These are phyloP conservation scores for Diaporthe capsici DNA, from an alignment of 2,329 filamentous ascomycete species.

Conservation along the genomic window DNA sequence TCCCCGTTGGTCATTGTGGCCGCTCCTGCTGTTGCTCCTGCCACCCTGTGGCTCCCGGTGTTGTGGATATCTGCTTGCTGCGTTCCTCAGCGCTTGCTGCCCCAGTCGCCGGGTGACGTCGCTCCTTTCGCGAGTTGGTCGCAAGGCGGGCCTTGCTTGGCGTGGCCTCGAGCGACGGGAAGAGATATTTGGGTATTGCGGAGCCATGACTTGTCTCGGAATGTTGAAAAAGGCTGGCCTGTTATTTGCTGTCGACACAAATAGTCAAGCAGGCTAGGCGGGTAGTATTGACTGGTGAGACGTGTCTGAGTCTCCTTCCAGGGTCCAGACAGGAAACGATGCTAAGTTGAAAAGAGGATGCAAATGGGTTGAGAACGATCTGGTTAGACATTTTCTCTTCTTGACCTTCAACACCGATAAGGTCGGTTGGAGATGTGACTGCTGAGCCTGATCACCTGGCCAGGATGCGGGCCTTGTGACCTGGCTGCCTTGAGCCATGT, in stretches of 20 bases:
- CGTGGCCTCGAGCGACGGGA: constrained; percentile 25
- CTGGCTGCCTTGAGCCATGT: constrained; percentile 24
- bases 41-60: neutral
- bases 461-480: constrained; percentile 28
- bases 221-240: neutral
- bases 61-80: constrained; percentile 11
- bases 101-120: constrained; percentile 23
- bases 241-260: neutral
- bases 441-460: constrained; percentile 25
- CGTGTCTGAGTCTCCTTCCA: constrained; percentile 3
- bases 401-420: neutral
- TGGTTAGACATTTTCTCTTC: neutral
- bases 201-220: neutral
- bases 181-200: neutral
- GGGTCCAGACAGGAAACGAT: neutral
- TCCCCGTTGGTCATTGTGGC: neutral
- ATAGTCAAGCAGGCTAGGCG: neutral
- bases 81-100: constrained; percentile 12
- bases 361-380: neutral
- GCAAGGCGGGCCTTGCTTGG: constrained; percentile 1
- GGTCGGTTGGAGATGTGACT: constrained; percentile 21
- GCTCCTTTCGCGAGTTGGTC: constrained; percentile 24
- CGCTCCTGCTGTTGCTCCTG: neutral
- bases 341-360: neutral
- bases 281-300: neutral